These are phyloP conservation scores for Sporisorium scitamineum DNA, from an alignment of 1,284 basidiomycete genomes.

Conservation along the genomic window DNA sequence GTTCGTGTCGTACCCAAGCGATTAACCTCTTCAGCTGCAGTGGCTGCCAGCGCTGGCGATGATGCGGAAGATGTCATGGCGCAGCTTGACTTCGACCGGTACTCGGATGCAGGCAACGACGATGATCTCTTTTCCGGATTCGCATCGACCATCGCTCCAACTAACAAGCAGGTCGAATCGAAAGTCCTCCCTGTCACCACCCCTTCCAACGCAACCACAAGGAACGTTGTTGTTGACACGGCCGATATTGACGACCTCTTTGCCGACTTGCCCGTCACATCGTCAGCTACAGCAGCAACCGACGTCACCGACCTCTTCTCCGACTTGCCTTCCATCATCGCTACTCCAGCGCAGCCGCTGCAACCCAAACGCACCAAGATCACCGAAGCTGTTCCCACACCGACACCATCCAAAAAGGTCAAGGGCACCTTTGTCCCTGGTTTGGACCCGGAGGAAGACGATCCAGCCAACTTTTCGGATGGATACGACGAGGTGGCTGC, in stretches of 20 bases:
- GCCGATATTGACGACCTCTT: conserved; percentile 44
- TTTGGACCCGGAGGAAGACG: conserved; percentile 52
- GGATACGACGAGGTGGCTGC: conserved; percentile 60
- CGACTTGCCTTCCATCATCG: conserved; percentile 13
- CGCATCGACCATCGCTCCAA: conserved; percentile 13
- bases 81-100: conserved; percentile 36
- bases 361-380: conserved; percentile 15
- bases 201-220: not conserved
- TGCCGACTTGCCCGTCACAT: not conserved
- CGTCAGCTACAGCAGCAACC: not conserved
- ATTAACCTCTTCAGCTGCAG: not conserved
- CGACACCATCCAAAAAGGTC: conserved; percentile 12
- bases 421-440: conserved; percentile 34
- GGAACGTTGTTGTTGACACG: conserved; percentile 16
- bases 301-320: conserved; percentile 37
- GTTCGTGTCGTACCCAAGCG: conserved; percentile 22
- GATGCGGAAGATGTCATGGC: conserved; percentile 28
- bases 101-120: conserved; percentile 40
- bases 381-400: not conserved
- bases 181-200: not conserved
- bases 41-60: not conserved
- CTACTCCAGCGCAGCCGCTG: not conserved
- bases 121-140: conserved; percentile 48
- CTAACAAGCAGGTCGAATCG: conserved; percentile 8
- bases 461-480: conserved; percentile 58